Base-by-base conservation (phyloP, 371 early-diverging fungal genomes). In the Dichotomocladium elegans region DNA sequence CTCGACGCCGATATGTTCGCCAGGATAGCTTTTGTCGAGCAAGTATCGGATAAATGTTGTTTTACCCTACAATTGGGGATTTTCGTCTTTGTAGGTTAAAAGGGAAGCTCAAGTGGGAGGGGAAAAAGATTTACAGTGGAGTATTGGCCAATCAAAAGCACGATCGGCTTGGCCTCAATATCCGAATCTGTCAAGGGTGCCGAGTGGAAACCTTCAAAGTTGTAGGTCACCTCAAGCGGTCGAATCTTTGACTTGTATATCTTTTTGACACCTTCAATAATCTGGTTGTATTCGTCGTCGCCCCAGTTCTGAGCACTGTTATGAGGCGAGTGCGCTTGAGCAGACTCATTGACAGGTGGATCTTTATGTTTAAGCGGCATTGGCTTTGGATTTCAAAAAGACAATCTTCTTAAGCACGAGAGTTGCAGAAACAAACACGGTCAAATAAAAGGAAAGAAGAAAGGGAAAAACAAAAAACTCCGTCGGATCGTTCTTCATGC, bases 151-250 rank as follows among this genome's bases (percentile, higher is more conserved):
- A 93, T 67, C 27, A 93, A 62, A 14, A 93, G 63, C 0, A 93
- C 87, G 68, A 91, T 88, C 0, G 93, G 93, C 58, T 90, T 88
- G n/a, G 93, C 89, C 28, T 74, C 77, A 44, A 92, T 88, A 66
- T 92, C 92, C 44, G 86, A 82, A 42, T 87, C 81, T 9, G 90
- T 87, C 41, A 91, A 61, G 4, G 87, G 86, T 4, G 83, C 81
- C 24, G 90, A 89, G 60, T 89, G 88, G 53, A 91, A 91, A 68
- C 72, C 81, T 67, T 89, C 89, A 68, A 91, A 91, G 55, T 84
- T 82, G 59, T 89, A 89, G 3, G 82, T 75, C 41, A 80, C 81
- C 66, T 90, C 91, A 4, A 90, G 47, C 12, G 88, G 89, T 55
- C 70, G 70, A 48, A 90, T 89, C 66, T 89, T 89, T 42, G 76